Conservation (phyloP, 345 rosid genomes). For the Nephelium lappaceum region DNA sequence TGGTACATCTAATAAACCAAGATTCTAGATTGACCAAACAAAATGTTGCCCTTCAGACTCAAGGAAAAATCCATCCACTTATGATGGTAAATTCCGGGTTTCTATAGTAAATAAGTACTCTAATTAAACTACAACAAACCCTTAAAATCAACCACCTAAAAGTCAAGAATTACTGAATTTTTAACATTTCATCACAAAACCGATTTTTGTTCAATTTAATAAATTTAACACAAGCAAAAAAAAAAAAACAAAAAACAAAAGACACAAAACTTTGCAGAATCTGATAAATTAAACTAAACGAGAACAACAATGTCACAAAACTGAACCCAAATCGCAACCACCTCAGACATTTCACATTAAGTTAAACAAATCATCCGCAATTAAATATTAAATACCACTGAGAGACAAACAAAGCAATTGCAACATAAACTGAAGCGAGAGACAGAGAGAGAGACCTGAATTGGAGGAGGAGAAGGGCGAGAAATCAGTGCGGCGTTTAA, state of each 20-base stretch:
- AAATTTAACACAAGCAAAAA: not conserved
- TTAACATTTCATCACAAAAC: not conserved
- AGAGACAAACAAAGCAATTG: not conserved
- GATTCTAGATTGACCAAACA: not conserved
- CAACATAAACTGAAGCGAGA: not conserved
- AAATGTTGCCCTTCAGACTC: no score
- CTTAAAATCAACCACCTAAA: not conserved
- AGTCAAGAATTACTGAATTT: not conserved
- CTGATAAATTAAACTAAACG: not conserved
- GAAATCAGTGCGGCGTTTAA: conserved; percentile 39
- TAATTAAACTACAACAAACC: not conserved
- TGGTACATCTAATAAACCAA: not conserved
- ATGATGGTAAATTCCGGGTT: not conserved
- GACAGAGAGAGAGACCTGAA: conserved; percentile 7
- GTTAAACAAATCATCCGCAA: no score
- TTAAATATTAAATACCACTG: no score
- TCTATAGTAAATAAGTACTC: not conserved
- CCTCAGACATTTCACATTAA: no score
- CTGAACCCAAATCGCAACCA: not conserved
- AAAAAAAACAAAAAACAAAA: not conserved
- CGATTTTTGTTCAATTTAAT: not conserved
- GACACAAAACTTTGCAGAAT: not conserved
- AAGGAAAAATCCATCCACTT: not conserved
- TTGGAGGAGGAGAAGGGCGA: conserved; percentile 18
- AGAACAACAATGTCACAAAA: not conserved